Base-by-base conservation (phyloP, 2,329 filamentous ascomycete genomes). In the Coleophoma cylindrospora region DNA sequence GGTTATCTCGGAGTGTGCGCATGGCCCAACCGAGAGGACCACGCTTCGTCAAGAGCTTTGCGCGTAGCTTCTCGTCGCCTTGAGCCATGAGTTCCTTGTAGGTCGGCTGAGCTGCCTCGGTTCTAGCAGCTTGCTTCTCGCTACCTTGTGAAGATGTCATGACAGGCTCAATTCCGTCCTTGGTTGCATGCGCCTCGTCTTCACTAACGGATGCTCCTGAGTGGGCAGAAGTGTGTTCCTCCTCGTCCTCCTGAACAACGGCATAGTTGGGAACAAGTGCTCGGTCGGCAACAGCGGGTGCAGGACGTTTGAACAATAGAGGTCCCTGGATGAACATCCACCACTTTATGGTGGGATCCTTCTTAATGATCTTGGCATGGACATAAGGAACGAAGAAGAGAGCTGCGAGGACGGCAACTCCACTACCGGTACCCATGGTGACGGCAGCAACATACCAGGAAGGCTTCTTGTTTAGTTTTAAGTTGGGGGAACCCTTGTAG, bases 11-110 rank as follows among this genome's bases (percentile, higher is more conserved):
- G 17, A 91, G 82, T 46, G 75, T 80, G 59, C 88, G 86, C 84
- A 92, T 88, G 36, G 86, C 89, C 88, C 88, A 91, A 60, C 83
- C 88, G n/a, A 92, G 75, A 46, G 85, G 86, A 22, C 87, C 86
- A 2, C 71, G 70, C 51, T 74, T 76, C 66, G 79, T 72, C 50
- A 79, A 70, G 48, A 92, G 81, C 59, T 80, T 80, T 19, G 79
- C 79, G 64, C 86, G 80, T 60, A 85, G 76, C 43, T 70, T 74
- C 17, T 73, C 74, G 51, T 83, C 72, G 8, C 76, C 80, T 50
- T 81, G 68, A 4, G 70, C 74, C 49, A 84, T 64, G 48, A 87
- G 73, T 55, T 84, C 73, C 66, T 85, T 76, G 74, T 90, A 88
- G 40, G 69, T 75, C 37, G 71, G 63, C 52, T 81, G 76, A 37